Base-by-base conservation (phyloP, 805 yeast genomes). In the Kodamaea hsintzibuensis region DNA sequence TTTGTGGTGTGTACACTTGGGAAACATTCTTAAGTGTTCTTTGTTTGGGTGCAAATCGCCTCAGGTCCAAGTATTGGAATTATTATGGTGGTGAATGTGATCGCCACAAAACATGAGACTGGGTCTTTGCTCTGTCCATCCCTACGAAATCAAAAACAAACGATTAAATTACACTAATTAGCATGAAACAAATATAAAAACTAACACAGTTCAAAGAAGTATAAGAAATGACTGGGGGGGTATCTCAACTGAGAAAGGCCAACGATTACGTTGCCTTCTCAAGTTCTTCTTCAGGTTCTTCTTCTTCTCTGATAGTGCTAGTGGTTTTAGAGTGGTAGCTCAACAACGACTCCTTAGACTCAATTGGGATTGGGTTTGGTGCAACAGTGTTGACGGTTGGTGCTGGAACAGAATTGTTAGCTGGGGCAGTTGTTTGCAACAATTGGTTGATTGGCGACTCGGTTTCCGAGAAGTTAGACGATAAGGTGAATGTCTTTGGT, bases 221-320 rank as follows among this genome's bases (percentile, higher is more conserved):
- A 50, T 17, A 42, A 33, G 38, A 44, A 12, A 40, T 38, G 44
- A 48, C 25, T 38, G 50, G 27, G 44, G 25, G 44, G 50, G 44
- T 48, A 25, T 25, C 30, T 53, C 27, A 27, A 51, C 49, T 48
- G 42, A 18, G 39, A 33, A 37, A 40, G 51, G 25, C 38, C 55
- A 42, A 42, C 27, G 18, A 17, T 33, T 42, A 49, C 18, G 42
- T 47, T 25, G 50, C 44, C 42, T 51, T 47, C 42, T 51, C 57
- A 44, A 50, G 49, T 33, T 51, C 55, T 16, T 52, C 55, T 42
- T 68, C 75, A 1, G 74, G 73, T 56, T 74, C 78, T 13, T 73
- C 77, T 51, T 74, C 78, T 56, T 74, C 79, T 46, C 62, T 62
- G 27, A 74, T 74, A 33, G 78, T 73, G 54, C 65, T 68, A 16